A percentile compares a stretch with the other conserved stretches of the same genome.
These are phyloP conservation scores for Austroboletus eburneus DNA, from an alignment of 768 basidiomycete genomes.

Conservation along the genomic window DNA sequence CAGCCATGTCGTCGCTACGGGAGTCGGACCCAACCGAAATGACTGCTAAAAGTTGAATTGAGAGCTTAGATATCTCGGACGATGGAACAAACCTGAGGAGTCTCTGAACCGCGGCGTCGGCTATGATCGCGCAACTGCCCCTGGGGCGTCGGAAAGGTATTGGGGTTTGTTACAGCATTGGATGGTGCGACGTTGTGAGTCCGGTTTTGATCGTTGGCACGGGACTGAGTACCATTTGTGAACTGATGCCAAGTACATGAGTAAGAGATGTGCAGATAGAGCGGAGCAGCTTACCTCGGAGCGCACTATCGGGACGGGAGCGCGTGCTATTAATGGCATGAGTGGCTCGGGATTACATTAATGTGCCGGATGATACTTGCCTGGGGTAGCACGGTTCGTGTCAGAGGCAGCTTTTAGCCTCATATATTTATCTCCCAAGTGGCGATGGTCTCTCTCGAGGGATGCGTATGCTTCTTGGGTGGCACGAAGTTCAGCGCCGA, in stretches of 20 bases:
- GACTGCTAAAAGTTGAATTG: constrained; percentile 8
- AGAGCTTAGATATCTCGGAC: neutral
- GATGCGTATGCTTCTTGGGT: constrained; percentile 15
- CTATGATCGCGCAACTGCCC: too few species aligned
- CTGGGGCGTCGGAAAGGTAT: constrained; percentile 1
- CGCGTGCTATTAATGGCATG: constrained; percentile 4
- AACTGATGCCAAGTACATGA: neutral
- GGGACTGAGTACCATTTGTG: neutral
- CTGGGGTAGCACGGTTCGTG: constrained; percentile 1
- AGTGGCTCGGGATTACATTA: too few species aligned
- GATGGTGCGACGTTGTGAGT: constrained; percentile 7
- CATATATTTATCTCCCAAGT: constrained; percentile 21
- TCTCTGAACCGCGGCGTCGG: constrained; percentile 16
- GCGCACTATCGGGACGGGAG: constrained; percentile 3
- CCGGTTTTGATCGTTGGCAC: constrained; percentile 3
- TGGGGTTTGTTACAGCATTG: constrained; percentile 1
- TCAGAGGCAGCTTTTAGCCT: constrained; percentile 11
- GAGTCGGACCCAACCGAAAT: constrained; percentile 7
- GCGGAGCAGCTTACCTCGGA: constrained; percentile 10
- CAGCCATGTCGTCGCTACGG: constrained; percentile 14
- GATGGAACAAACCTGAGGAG: constrained; percentile 17
- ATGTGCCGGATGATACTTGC: constrained; percentile 6
- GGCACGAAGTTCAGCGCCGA: constrained; percentile 17
- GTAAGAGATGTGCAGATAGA: neutral
- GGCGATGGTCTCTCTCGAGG: constrained; percentile 19